Percentiles rank a stretch among this genome's conserved stretches.
Evolutionary conservation across 2,329 filamentous ascomycete genomes (phyloP).

Genomic region (Xylaria sp.): DNA sequence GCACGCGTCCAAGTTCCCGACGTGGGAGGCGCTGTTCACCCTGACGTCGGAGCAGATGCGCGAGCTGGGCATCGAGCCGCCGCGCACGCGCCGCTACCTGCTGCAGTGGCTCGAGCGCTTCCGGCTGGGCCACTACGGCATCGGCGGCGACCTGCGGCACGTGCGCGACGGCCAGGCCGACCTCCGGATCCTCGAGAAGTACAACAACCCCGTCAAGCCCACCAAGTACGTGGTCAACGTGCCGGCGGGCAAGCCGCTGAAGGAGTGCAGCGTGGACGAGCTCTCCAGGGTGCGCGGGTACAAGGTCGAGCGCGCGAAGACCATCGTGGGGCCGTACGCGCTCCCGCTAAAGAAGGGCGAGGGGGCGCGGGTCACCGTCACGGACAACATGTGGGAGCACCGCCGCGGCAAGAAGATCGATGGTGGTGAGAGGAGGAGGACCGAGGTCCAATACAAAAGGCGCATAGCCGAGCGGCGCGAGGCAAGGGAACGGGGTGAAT

Average conservation of each 20-base stretch:
- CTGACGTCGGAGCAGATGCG: slow-evolving; percentile 76
- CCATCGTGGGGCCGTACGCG: slow-evolving; percentile 76
- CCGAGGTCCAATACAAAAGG: slow-evolving; percentile 85
- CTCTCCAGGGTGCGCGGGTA: slow-evolving; percentile 64
- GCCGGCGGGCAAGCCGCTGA: slow-evolving; percentile 47
- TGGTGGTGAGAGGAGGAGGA: slow-evolving; percentile 88
- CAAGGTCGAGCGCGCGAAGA: slow-evolving; percentile 67
- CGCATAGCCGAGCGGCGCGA: slow-evolving; percentile 78
- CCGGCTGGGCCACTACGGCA: slow-evolving; percentile 73
- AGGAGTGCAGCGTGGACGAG: slow-evolving; percentile 39
- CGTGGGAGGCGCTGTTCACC: slow-evolving; percentile 89
- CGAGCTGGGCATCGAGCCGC: slow-evolving; percentile 83
- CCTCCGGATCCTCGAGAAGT: slow-evolving; percentile 35
- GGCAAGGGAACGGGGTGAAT: slow-evolving; percentile 43
- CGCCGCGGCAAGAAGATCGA: slow-evolving; percentile 88
- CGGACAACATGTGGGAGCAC: slow-evolving; percentile 93
- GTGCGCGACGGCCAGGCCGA: slow-evolving; percentile 57
- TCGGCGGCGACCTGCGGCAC: slow-evolving; percentile 78
- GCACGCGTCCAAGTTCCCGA: slow-evolving; percentile 83
- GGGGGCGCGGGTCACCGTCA: slow-evolving; percentile 68
- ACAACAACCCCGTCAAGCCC: slow-evolving; percentile 41
- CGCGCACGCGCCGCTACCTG: slow-evolving; percentile 80
- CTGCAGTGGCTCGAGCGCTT: slow-evolving; percentile 88
- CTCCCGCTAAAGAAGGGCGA: slow-evolving; percentile 66
- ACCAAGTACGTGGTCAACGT: slow-evolving; percentile 60